Percentiles rank a stretch among this genome's conserved stretches.
phyloP scores from a whole-genome alignment of 768 basidiomycete genomes.

The Serendipita sp. region DNA sequence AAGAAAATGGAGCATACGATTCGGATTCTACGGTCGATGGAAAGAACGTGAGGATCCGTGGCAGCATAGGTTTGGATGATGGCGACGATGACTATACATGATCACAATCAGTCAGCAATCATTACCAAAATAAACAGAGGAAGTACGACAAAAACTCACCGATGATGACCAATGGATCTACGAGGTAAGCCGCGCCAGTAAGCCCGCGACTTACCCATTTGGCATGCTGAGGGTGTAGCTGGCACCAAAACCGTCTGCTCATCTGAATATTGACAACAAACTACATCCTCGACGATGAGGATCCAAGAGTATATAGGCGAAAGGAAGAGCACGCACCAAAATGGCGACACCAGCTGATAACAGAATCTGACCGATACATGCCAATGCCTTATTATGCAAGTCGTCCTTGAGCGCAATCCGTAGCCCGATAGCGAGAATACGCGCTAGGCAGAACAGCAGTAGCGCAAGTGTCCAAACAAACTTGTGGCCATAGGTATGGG shows the following conservation, averaged over 20 bases:
- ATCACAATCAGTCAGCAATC: neutral
- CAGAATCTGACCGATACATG: neutral
- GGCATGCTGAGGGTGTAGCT: neutral
- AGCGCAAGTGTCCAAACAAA: neutral
- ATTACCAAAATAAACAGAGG: too few species aligned
- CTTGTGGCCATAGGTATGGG: neutral
- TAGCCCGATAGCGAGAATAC: neutral
- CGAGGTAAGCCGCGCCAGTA: neutral
- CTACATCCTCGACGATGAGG: neutral
- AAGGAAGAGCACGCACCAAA: neutral
- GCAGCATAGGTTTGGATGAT: neutral
- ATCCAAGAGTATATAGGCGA: neutral
- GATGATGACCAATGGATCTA: neutral
- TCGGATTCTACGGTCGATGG: neutral
- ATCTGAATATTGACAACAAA: constrained; percentile 4
- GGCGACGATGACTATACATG: neutral
- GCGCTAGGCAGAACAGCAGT: neutral
- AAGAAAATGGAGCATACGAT: neutral
- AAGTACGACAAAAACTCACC: neutral
- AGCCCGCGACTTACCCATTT: neutral
- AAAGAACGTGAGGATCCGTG: neutral
- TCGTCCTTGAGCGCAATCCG: constrained; percentile 1
- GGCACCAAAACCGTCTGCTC: neutral
- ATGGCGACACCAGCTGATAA: neutral
- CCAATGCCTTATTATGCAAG: neutral